These are phyloP conservation scores for Erigeron canadensis DNA, from an alignment of 129 eudicot genomes.

Conservation along the genomic window DNA sequence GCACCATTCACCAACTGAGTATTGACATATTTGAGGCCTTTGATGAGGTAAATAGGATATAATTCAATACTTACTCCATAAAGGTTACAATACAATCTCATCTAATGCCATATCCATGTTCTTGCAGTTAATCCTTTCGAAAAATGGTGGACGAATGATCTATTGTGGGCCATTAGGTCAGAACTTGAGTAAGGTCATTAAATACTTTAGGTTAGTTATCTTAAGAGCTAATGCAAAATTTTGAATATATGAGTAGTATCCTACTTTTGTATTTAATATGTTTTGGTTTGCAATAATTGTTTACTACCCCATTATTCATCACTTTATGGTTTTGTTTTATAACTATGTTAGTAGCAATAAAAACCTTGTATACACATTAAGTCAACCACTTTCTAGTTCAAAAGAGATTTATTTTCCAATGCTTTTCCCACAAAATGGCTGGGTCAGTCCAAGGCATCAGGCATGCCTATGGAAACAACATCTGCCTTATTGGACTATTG, in stretches of 20 bases:
- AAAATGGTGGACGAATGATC: conserved; percentile 63
- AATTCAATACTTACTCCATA: neutral
- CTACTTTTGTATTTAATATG: neutral
- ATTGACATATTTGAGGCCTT: conserved; percentile 44
- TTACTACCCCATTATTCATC: neutral
- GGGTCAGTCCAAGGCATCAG: conserved; percentile 36
- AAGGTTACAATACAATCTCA: too few species aligned
- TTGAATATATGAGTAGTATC: neutral
- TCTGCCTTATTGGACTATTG: conserved; percentile 43
- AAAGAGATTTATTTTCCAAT: conserved; percentile 30
- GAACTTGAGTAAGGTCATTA: conserved; percentile 46
- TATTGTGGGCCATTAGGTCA: conserved; percentile 57
- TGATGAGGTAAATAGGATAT: neutral
- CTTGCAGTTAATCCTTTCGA: conserved; percentile 54
- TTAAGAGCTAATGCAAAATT: neutral
- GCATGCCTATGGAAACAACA: conserved; percentile 42
- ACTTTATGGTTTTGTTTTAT: neutral
- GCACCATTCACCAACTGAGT: conserved; percentile 48
- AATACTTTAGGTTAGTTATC: conserved; percentile 49
- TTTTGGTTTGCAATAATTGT: neutral
- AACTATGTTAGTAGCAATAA: conserved; percentile 30
- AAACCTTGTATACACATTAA: conserved; percentile 26
- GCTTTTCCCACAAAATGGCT: conserved; percentile 36
- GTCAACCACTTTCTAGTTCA: conserved; percentile 33
- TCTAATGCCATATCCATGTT: neutral